These are phyloP conservation scores for Clitocybe nebularis DNA, from an alignment of 1,284 basidiomycete genomes.

Conservation along the genomic window DNA sequence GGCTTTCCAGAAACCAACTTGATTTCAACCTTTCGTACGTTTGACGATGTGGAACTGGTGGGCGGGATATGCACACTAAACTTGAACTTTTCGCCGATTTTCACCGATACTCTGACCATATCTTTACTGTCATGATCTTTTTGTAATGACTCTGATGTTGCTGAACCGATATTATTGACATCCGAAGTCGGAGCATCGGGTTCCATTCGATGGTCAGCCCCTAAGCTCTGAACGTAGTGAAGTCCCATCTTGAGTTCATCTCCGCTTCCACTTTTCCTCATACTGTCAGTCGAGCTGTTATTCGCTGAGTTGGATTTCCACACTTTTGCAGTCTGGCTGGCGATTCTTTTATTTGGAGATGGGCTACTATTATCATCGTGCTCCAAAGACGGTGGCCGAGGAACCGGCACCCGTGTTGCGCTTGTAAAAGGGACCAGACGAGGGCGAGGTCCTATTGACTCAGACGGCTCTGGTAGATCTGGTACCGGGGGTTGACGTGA, in stretches of 20 bases:
- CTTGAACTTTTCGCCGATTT: constrained; percentile 58
- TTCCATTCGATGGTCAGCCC: constrained; percentile 38
- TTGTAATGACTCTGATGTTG: constrained; percentile 56
- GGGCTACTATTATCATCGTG: constrained; percentile 11
- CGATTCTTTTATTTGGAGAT: constrained; percentile 37
- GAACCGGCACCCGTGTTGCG: constrained; percentile 62
- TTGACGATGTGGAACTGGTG: constrained; percentile 16
- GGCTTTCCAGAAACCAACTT: constrained; percentile 48
- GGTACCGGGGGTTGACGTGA: constrained; percentile 29
- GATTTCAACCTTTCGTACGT: constrained; percentile 37
- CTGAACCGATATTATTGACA: background rate
- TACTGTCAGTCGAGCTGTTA: constrained; percentile 19
- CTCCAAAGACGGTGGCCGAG: constrained; percentile 34
- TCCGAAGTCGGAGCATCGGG: constrained; percentile 54
- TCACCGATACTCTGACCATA: constrained; percentile 46
- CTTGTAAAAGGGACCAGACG: constrained; percentile 73
- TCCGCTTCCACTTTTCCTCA: constrained; percentile 33
- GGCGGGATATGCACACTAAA: constrained; percentile 46
- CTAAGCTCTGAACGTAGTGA: constrained; percentile 65
- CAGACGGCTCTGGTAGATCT: constrained; percentile 24
- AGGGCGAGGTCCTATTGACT: constrained; percentile 35
- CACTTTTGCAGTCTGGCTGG: constrained; percentile 65
- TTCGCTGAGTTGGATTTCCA: constrained; percentile 30
- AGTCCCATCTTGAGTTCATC: constrained; percentile 65
- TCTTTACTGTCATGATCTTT: constrained; percentile 27